These are phyloP conservation scores for Colletotrichum lini DNA, from an alignment of 2,329 filamentous ascomycete species.

Conservation along the genomic window DNA sequence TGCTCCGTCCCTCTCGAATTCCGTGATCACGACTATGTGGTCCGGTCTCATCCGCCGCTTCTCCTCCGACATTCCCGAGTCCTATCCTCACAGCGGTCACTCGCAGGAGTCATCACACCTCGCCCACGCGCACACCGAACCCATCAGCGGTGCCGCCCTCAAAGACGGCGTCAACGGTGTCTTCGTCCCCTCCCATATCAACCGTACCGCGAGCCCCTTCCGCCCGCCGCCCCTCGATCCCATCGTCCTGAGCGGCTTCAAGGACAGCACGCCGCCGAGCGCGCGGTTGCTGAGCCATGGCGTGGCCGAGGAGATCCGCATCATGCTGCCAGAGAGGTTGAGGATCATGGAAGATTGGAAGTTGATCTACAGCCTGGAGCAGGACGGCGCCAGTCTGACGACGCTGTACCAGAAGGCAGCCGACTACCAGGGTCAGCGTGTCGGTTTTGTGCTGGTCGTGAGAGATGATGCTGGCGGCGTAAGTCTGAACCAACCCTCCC, in stretches of 20 bases:
- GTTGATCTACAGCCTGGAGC: slow-evolving; percentile 89
- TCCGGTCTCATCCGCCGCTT: slow-evolving; percentile 79
- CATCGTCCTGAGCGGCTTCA: slow-evolving; percentile 78
- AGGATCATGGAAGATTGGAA: slow-evolving; percentile 91
- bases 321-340: slow-evolving; percentile 87
- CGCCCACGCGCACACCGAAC: slow-evolving; percentile 47
- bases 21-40: slow-evolving; percentile 58
- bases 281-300: slow-evolving; percentile 78
- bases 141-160: slow-evolving; percentile 35
- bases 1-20: slow-evolving; percentile 49
- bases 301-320: slow-evolving; percentile 92
- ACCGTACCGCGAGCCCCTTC: slow-evolving; percentile 81
- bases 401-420: slow-evolving; percentile 89
- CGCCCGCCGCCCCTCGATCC: slow-evolving; percentile 91
- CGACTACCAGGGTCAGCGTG: slow-evolving; percentile 76
- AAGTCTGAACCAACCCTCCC: slow-evolving; percentile 55
- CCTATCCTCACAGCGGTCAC: slow-evolving; percentile 46
- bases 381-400: slow-evolving; percentile 88
- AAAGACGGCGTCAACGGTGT: slow-evolving; percentile 70
- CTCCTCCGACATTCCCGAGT: slow-evolving; percentile 61
- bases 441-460: slow-evolving; percentile 92
- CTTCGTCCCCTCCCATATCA: slow-evolving; percentile 68
- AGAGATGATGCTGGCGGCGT: slow-evolving; percentile 82
- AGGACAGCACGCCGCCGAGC: slow-evolving; percentile 68
- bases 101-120: slow-evolving; percentile 44